Conservation (phyloP, 768 basidiomycete genomes). For the Astraeus odoratus region DNA sequence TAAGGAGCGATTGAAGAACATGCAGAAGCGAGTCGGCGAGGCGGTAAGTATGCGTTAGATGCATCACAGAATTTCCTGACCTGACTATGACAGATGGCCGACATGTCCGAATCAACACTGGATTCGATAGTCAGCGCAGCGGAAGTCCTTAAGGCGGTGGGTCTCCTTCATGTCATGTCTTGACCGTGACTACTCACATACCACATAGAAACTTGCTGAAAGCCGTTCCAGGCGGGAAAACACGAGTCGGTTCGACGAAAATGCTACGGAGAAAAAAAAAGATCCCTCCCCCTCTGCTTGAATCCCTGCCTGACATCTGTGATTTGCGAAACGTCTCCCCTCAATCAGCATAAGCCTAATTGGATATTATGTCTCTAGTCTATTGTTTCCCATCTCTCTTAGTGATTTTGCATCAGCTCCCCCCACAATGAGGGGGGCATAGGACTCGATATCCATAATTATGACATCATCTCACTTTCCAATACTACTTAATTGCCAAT, state of each 20-base stretch:
- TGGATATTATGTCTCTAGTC: slow-evolving; percentile 24
- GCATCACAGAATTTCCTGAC: neutral
- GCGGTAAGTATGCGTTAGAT: slow-evolving; percentile 30
- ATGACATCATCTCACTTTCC: too few species aligned
- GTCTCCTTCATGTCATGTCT: slow-evolving; percentile 17
- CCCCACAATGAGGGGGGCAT: too few species aligned
- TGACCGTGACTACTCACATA: slow-evolving; percentile 1
- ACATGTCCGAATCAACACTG: slow-evolving; percentile 62
- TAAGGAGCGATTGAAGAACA: slow-evolving; percentile 36
- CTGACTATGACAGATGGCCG: slow-evolving; percentile 36
- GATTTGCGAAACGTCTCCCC: slow-evolving; percentile 18
- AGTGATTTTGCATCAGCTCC: too few species aligned
- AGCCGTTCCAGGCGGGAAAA: slow-evolving; percentile 20
- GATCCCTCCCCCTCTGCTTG: slow-evolving; percentile 17
- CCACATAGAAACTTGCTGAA: slow-evolving; percentile 27
- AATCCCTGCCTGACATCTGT: slow-evolving; percentile 12
- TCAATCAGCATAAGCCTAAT: slow-evolving; percentile 10
- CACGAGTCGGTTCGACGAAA: neutral
- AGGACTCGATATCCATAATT: too few species aligned
- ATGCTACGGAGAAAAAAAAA: slow-evolving; percentile 26
- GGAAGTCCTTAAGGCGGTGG: slow-evolving; percentile 53
- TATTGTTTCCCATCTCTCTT: too few species aligned
- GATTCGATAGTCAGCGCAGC: slow-evolving; percentile 52
- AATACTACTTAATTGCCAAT: too few species aligned
- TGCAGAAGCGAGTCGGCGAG: slow-evolving; percentile 45